Conservation (phyloP, 106 monocot species). For the Phalaenopsis equestris region DNA sequence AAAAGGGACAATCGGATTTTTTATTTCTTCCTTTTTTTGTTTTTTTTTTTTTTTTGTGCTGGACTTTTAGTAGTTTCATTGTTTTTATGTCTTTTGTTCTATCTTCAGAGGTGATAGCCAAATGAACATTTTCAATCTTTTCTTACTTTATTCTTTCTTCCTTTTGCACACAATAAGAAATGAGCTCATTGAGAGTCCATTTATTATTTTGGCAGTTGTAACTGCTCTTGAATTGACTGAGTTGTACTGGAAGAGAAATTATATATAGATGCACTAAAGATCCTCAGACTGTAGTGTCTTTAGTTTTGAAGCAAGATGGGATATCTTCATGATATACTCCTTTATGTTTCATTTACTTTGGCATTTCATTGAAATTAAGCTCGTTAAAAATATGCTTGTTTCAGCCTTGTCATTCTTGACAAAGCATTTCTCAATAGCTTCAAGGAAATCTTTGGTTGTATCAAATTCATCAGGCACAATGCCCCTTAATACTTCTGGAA, state of each 20-base stretch:
- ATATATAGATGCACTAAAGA: too few relatives aligned
- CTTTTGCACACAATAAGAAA: constrained; percentile 7
- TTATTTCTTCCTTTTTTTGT: not conserved
- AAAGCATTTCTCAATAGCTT: too few relatives aligned
- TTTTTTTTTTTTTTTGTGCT: not conserved
- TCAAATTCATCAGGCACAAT: too few relatives aligned
- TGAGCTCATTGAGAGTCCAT: constrained; percentile 10
- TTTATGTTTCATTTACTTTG: too few relatives aligned
- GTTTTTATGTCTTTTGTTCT: not conserved
- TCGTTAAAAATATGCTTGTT: too few relatives aligned
- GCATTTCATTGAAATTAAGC: too few relatives aligned
- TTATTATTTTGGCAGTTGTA: constrained; percentile 12
- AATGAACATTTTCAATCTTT: constrained; percentile 1
- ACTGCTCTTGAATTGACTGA: constrained; percentile 5
- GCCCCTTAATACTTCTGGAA: too few relatives aligned
- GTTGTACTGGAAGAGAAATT: not conserved
- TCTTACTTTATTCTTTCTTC: not conserved
- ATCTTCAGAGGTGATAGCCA: not conserved
- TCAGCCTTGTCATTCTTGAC: too few relatives aligned
- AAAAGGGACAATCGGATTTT: not conserved
- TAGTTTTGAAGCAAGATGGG: too few relatives aligned
- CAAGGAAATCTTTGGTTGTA: too few relatives aligned
- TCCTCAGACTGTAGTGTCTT: too few relatives aligned
- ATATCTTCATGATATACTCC: too few relatives aligned
- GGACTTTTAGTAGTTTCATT: not conserved